Base-by-base conservation (phyloP, 306 rosid species). In the Lathyrus tuberosus region DNA sequence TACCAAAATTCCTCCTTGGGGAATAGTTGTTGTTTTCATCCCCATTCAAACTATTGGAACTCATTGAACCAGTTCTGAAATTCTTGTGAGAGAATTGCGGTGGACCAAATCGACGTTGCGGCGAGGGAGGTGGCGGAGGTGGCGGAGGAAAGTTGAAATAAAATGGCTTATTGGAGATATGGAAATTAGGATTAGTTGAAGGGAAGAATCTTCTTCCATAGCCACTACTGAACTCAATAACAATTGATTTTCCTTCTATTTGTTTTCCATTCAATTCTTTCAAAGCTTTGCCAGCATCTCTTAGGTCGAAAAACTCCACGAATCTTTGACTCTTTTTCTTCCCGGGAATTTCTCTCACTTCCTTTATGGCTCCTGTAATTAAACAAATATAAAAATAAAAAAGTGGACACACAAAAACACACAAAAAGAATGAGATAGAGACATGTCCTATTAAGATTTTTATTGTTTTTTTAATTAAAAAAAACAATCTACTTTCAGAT, bases 291-390 rank as follows among this genome's bases (percentile, higher is more conserved):
- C 88, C 90, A 0, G 98, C 96, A 44, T 90, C 89, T 62, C 98
- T 85, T 1, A 76, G 76, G 71, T 94, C 97, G 53, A 82, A 94
- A 62, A 86, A 94, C 69, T 94, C 98, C 3, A 94, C 87, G 70
- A 94, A 90, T 67, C 84, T 87, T 18, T 90, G 96, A 48, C 86
- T 85, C 80, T 72, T 90, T 81, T 94, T 90, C 46, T 94, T 90
- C 46, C 79, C 46, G 0, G 96, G 95, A 0, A 91, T 88, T 38
- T 83, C 86, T 28, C 97, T 90, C 81, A 90, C 59, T 74, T 94
- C 97, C 85, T 87, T 94, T 8, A 94, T 82, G 2, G 89, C 75
- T 52, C 98, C 98, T 94, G 54, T 41, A 4, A 20, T 14, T 18
- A 67, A 43, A 9, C 6, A 47, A 15, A 28, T 18, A 14, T 1